Percentiles rank a stretch among this genome's conserved stretches.
phyloP scores from a whole-genome alignment of 768 basidiomycete species.

The Tulasnella sp. region DNA sequence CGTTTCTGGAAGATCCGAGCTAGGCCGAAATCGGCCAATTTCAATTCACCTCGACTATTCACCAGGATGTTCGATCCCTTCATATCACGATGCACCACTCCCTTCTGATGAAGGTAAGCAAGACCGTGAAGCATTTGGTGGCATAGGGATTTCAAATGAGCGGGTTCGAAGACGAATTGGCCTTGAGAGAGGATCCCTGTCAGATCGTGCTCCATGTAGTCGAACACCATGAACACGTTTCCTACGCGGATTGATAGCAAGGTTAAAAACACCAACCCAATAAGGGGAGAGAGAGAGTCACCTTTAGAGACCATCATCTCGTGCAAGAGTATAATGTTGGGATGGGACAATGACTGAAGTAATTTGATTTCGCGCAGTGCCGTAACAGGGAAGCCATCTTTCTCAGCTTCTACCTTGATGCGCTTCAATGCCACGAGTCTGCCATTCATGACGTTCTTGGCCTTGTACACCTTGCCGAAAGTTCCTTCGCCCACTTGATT shows the following conservation, averaged over 20 bases:
- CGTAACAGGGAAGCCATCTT: constrained; percentile 96
- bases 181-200: constrained; percentile 90
- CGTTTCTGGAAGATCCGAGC: constrained; percentile 94
- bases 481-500: constrained; percentile 97
- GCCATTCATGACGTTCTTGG: constrained; percentile 67
- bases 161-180: constrained; percentile 71
- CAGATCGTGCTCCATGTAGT: constrained; percentile 98
- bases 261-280: background rate
- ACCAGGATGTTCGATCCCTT: constrained; percentile 98
- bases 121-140: constrained; percentile 92
- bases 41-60: constrained; percentile 82
- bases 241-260: constrained; percentile 35
- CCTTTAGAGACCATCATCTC: constrained; percentile 99
- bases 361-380: constrained; percentile 99
- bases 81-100: constrained; percentile 95
- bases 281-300: constrained; percentile 27
- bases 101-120: constrained; percentile 89
- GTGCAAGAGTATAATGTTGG: constrained; percentile 76
- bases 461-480: constrained; percentile 97
- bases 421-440: constrained; percentile 83
- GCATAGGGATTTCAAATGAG: constrained; percentile 90
- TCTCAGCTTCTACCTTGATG: constrained; percentile 95
- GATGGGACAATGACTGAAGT: constrained; percentile 79
- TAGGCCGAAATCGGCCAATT: constrained; percentile 94
- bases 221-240: constrained; percentile 97